Evolutionary conservation across 2,329 filamentous ascomycete species (phyloP), one percentile per base, ranked within the genome.

Genomic region (Purpureocillium takamizusanense): DNA sequence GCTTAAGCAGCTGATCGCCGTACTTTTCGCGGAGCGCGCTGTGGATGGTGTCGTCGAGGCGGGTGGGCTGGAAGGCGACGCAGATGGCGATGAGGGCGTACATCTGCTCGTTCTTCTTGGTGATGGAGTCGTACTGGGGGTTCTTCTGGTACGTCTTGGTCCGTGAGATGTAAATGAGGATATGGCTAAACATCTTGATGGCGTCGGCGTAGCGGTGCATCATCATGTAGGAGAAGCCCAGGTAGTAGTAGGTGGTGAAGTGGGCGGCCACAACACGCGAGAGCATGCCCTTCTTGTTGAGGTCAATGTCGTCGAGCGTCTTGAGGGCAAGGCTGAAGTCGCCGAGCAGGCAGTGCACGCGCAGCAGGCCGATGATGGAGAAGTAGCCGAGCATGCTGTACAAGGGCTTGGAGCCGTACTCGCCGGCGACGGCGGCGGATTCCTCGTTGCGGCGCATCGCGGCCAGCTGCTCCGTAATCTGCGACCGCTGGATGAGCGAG

Each of bases 121-220:
- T 89, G 66, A 97, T 95, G 47, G 87, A 94, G 66, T 98, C 92
- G 71, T 95, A 97, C 70, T 95, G 85, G 21, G 86, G 84, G 63
- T 89, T 94, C 81, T 97, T 98, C 70, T 98, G 92, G 81, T 97
- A 97, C 76, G 97, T 97, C 85, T 98, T 98, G 60, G 92, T 98
- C 56, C 92, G 78, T 52, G 88, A 95, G 51, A 98, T 89, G 69
- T 97, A 98, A 69, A 98, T 84, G 54, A 98, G 81, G 66, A 98
- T 98, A 77, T 98, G 92, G 75, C 86, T 94, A 81, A 98, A 98
- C 83, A 95, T 95, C 76, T 90, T 88, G 70, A 98, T 95, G 64
- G 92, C 92, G 67, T 98, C 92, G 66, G 88, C 86, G 63, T 98
- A 98, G 61, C 92, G 86, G 70, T 92, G 88, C 86, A 97, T 94